Base-by-base conservation (phyloP, 257 asterid species). In the Prunella vulgaris region DNA sequence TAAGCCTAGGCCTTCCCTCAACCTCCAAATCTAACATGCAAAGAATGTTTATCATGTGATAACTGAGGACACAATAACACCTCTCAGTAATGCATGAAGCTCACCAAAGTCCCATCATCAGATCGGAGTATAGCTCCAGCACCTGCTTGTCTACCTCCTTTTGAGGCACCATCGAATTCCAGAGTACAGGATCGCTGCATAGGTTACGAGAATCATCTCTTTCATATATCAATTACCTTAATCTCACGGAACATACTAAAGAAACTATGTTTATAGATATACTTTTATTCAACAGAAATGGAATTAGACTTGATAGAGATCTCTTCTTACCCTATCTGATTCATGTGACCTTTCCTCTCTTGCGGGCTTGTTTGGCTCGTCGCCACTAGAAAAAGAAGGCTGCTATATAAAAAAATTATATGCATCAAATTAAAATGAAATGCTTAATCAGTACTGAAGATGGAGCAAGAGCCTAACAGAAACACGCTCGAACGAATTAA, bases 111-210 rank as follows among this genome's bases (percentile, higher is more conserved):
- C 74, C 99, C 98, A 77, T 94, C 96, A 79, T 89, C 95, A 8
- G 97, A 88, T 78, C 98, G 88, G 24, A 91, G 79, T 68, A 94
- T 73, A 73, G 88, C 98, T 79, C 99, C 99, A 4, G 99, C 99
- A 70, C 99, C 99, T 59, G 99, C 98, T 78, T 70, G 92, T 40
- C 99, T 97, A 5, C 91, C 92, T 81, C 99, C 99, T 84, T 86
- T 94, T 32, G 99, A 94, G 71, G 99, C 90, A 71, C 99, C 99
- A 40, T 94, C 98, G 69, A 91, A 94, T 82, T 91, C 98, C 27
- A 94, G 83, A 57, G 91, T 89, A 75, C 99, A 94, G 22, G 96
- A 87, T 28, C 80, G 82, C 89, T 87, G 86, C 79, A 57, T 44
- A 56, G 64, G 33, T 64, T 72, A 71, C 56, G 49, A 68, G 12